These are phyloP conservation scores for Kazachstania taianensis DNA, from an alignment of 805 yeast species.

Conservation along the genomic window DNA sequence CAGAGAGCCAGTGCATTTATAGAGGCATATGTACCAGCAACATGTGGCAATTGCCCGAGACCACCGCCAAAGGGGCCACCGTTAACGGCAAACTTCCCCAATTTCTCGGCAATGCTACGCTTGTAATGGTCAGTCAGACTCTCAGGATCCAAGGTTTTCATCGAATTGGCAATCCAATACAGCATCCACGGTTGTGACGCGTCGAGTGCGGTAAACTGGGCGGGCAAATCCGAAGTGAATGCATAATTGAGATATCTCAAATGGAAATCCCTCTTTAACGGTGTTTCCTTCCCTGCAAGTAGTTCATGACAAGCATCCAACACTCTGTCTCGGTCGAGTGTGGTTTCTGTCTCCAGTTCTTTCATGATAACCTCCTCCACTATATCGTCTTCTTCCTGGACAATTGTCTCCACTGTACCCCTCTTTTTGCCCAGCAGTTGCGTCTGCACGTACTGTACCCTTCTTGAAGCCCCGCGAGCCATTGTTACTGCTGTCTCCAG, in stretches of 20 bases:
- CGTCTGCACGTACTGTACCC: conserved; percentile 10
- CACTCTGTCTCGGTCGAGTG: conserved; percentile 18
- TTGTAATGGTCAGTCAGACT: conserved; percentile 21
- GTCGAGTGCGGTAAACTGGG: conserved; percentile 48
- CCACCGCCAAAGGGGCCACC: conserved; percentile 85
- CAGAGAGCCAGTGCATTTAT: conserved; percentile 49
- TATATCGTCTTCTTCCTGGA: conserved; percentile 5
- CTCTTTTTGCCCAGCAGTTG: conserved; percentile 19
- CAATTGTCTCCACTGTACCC: conserved; percentile 8
- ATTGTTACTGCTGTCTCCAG: no score
- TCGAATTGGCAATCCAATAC: conserved; percentile 69
- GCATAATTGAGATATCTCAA: conserved; percentile 33
- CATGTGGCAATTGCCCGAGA: conserved; percentile 66
- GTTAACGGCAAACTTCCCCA: conserved; percentile 19
- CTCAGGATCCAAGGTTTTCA: conserved; percentile 32
- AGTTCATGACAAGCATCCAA: conserved; percentile 15
- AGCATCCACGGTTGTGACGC: conserved; percentile 90
- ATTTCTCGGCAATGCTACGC: conserved; percentile 23
- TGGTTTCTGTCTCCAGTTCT: conserved; percentile 25
- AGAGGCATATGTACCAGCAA: conserved; percentile 78
- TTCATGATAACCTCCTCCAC: conserved; percentile 14
- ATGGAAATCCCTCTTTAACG: conserved; percentile 31
- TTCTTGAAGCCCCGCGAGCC: conserved; percentile 1
- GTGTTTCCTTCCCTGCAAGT: conserved; percentile 3
- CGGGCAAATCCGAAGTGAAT: conserved; percentile 39